Evolutionary conservation across 2,329 filamentous ascomycete species (phyloP).

Genomic region (Drechslerella coelobrocha): DNA sequence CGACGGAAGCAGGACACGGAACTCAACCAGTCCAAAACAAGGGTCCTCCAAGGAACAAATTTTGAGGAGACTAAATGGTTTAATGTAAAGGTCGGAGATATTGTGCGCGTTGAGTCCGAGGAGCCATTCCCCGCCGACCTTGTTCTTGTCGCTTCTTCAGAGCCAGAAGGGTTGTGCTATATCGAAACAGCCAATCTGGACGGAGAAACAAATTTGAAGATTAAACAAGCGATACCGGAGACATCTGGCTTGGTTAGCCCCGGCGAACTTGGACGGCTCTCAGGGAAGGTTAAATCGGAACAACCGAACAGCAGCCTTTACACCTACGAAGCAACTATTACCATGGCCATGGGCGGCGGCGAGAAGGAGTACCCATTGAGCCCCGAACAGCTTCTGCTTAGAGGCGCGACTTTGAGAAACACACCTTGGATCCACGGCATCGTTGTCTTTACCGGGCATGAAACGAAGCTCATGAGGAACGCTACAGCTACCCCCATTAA

Average conservation of each 20-base stretch:
- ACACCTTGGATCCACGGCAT: slow-evolving; percentile 96
- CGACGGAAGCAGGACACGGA: slow-evolving; percentile 84
- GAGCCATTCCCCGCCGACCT: slow-evolving; percentile 93
- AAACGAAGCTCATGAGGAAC: slow-evolving; percentile 98
- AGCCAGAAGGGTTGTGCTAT: slow-evolving; percentile 96
- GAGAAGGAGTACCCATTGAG: slow-evolving; percentile 90
- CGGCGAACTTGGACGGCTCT: slow-evolving; percentile 81
- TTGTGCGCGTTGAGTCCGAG: slow-evolving; percentile 90
- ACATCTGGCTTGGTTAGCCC: slow-evolving; percentile 86
- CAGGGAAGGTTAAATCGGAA: slow-evolving; percentile 87
- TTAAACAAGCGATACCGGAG: slow-evolving; percentile 96
- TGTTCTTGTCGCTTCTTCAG: slow-evolving; percentile 89
- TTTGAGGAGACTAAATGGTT: slow-evolving; percentile 94
- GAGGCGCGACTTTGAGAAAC: slow-evolving; percentile 91
- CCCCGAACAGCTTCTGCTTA: slow-evolving; percentile 89
- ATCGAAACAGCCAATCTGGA: slow-evolving; percentile 98
- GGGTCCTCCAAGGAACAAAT: slow-evolving; percentile 78
- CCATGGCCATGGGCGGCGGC: slow-evolving; percentile 84
- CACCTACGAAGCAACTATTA: slow-evolving; percentile 95
- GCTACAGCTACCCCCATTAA: slow-evolving; percentile 97
- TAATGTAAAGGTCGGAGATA: slow-evolving; percentile 88
- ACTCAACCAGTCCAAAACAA: slow-evolving; percentile 85
- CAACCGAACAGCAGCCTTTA: slow-evolving; percentile 98
- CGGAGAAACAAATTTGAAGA: slow-evolving; percentile 97
- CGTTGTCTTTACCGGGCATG: slow-evolving; percentile 96